Conservation (phyloP, 495 filamentous ascomycete genomes). For the Neurospora sp. region DNA sequence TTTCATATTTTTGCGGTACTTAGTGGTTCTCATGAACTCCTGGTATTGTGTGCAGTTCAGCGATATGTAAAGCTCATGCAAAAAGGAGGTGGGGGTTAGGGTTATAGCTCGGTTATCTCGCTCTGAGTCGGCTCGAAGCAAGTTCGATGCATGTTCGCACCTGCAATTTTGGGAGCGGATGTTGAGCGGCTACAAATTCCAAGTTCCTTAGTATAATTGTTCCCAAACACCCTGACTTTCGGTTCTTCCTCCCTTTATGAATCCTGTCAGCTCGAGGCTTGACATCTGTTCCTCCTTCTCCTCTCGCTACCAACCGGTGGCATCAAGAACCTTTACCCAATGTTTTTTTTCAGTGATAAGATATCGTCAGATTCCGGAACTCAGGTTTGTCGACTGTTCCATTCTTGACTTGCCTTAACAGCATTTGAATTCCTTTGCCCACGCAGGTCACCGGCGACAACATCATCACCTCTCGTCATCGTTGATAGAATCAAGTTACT, state of each 20-base stretch:
- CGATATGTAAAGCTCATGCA: neutral
- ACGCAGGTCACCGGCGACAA: neutral
- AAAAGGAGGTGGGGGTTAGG: neutral
- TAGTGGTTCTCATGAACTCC: neutral
- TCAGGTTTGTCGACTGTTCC: neutral
- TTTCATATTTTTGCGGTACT: neutral
- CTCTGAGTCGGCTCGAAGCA: neutral
- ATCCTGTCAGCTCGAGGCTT: neutral
- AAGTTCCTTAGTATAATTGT: too few species aligned
- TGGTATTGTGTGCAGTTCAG: neutral
- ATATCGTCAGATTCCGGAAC: neutral
- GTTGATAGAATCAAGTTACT: neutral
- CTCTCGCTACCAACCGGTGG: neutral
- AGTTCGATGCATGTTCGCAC: too few species aligned
- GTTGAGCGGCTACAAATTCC: too few species aligned
- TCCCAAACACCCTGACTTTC: too few species aligned
- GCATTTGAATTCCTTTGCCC: too few species aligned
- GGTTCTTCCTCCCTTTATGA: neutral
- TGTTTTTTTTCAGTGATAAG: neutral
- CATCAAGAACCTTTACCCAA: neutral
- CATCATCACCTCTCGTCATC: too few species aligned
- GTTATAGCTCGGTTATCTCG: neutral
- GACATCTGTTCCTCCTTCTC: neutral
- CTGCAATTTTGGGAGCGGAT: too few species aligned
- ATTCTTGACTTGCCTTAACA: neutral